Base-by-base conservation (phyloP, 2,329 filamentous ascomycete species). In the Rugonectria rugulosa region DNA sequence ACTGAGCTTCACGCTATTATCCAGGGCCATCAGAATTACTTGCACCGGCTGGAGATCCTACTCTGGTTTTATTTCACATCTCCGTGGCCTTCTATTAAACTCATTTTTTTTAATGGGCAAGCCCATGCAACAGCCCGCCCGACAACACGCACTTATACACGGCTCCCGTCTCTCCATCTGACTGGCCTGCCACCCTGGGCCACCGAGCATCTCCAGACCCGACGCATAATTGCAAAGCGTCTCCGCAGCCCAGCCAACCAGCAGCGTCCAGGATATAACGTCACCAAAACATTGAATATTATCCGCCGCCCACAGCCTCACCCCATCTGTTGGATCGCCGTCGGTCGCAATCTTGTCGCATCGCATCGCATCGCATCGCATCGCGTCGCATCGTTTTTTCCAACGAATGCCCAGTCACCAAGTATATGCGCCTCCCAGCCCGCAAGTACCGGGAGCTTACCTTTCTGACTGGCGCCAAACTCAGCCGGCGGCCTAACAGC, bases 161-260 rank as follows among this genome's bases (percentile, higher is more conserved):
- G 20, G 32, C 36, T 24, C 37, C 17, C 24, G 17, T 23, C 26
- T 41, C 41, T 27, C 23, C 21, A 46, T 29, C 44, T 53, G 55
- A 54, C 48, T 50, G 46, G 51, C 53, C 59, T 52, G 34, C 57
- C 56, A 54, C 53, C 47, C 57, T 48, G 36, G 47, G 31, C 49
- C 49, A 38, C 43, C 47, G 48, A 42, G 44, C 37, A 50, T 47
- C 38, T 24, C 17, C 47, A 45, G 32, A 27, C 27, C 43, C 34
- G n/a, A 32, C 49, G 47, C 58, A 60, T 52, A 42, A 51, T 56
- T 20, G 42, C 60, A 45, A 55, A 37, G 49, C 59, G 38, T 42
- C 49, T 62, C 52, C 56, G 63, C 61, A 61, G 55, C 57, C 63
- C 50, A 55, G 64, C 59, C 64, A 67, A 65, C 64, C 64, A 57